Conservation (phyloP, 2,329 filamentous ascomycete genomes). For the Alternaria arbusti region DNA sequence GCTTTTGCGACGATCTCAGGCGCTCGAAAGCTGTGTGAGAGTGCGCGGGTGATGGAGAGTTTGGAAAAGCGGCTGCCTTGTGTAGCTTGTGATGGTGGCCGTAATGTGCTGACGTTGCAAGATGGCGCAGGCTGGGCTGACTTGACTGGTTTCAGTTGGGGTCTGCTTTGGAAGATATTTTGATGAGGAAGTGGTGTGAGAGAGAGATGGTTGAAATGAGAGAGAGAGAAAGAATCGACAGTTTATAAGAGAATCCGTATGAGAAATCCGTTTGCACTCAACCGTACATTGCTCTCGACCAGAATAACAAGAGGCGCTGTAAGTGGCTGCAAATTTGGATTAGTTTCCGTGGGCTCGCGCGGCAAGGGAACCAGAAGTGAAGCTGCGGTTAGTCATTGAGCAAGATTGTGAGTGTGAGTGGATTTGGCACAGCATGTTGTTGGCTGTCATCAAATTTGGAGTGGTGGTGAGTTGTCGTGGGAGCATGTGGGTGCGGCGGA, state of each 20-base stretch:
- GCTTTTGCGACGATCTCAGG: not conserved
- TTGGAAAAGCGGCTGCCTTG: conserved; percentile 35
- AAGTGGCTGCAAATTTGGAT: not conserved
- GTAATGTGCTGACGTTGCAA: conserved; percentile 42
- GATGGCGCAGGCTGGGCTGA: conserved; percentile 21
- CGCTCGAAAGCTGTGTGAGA: conserved; percentile 4
- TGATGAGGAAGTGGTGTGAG: not conserved
- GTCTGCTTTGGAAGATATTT: not conserved
- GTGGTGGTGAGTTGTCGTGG: not conserved
- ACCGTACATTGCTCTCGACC: not conserved
- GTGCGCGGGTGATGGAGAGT: not conserved
- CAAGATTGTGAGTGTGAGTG: not conserved
- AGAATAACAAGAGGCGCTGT: not conserved
- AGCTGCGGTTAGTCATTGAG: not conserved
- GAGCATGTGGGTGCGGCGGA: not conserved
- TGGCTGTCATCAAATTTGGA: not conserved
- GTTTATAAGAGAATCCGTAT: not conserved
- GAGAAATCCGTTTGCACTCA: not conserved
- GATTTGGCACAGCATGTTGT: not conserved
- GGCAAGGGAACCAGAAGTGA: not conserved
- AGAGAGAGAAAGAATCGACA: conserved; percentile 1
- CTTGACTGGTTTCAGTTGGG: conserved; percentile 19
- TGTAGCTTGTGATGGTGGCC: conserved; percentile 14
- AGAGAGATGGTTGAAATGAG: not conserved
- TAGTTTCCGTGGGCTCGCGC: not conserved